Base-by-base conservation (phyloP, 352 stramenopile genomes). In the Phytopythium litorale region DNA sequence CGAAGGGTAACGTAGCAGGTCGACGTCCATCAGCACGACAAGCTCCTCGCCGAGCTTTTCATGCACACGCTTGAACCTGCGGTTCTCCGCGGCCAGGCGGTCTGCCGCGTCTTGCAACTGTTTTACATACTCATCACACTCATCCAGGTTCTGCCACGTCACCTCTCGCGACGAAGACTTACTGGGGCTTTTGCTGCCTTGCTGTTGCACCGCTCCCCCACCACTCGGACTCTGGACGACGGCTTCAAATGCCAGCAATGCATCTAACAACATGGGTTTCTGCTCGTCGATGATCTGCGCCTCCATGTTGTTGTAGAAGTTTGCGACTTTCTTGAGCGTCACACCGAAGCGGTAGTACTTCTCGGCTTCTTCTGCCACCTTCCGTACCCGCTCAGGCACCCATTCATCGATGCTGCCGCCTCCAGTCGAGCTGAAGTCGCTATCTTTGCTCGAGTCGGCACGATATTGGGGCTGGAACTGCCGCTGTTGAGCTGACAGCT, bases 261-360 rank as follows among this genome's bases (percentile, higher is more conserved):
- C 90, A 51, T 98, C 89, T 4, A 98, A 70, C 19, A 98, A 78
- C 89, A 98, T 97, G 3, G 92, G 86, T 61, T 97, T 98, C 76
- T 98, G 94, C 57, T 92, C 84, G 12, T 93, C 79, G 30, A 98
- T 97, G 67, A 98, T 98, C 59, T 98, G 83, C 9, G 81, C 84
- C 30, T 97, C 92, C 65, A 98, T 96, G 60, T 87, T 97, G 79
- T 98, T 98, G 85, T 98, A 98, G 66, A 98, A 98, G 60, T 97
- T 98, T 2, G 96, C 92, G 8, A 98, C 89, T 68, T 98, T 98
- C 65, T 98, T 97, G 21, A 98, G 75, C 56, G 92, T 94, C 11
- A 98, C 91, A 16, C 91, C 94, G 66, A 96, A 98, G 19, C 92
- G 89, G 67, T 98, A 98, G 79, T 96, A 98, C 60, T 93, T 94